These are phyloP conservation scores for Otatea glauca DNA, from an alignment of 176 grass and related monocot genomes.

Conservation along the genomic window DNA sequence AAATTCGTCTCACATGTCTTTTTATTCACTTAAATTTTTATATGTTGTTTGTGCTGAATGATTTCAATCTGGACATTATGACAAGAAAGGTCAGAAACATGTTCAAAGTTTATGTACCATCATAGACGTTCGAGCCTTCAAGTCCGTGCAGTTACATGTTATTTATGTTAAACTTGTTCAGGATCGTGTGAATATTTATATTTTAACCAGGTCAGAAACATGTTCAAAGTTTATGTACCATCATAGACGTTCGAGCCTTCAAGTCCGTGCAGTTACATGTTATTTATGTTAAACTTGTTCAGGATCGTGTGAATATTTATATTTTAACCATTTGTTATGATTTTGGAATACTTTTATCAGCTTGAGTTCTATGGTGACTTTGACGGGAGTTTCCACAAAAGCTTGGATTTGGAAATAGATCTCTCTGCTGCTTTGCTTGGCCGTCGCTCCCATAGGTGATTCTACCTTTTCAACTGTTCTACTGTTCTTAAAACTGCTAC, in stretches of 20 bases:
- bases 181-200: not conserved
- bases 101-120: no score
- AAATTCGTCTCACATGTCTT: not conserved
- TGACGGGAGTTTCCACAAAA: slow-evolving; percentile 96
- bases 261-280: not conserved
- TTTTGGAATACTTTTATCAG: slow-evolving; percentile 47
- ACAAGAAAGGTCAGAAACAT: slow-evolving; percentile 4
- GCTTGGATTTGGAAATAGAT: slow-evolving; percentile 88
- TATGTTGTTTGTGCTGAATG: not conserved
- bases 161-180: slow-evolving; percentile 10
- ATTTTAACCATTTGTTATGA: not conserved
- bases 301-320: not conserved
- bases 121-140: no score
- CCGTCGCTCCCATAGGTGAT: slow-evolving; percentile 82
- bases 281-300: slow-evolving; percentile 9
- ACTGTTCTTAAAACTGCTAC: not conserved
- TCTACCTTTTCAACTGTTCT: slow-evolving; percentile 6
- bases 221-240: not conserved
- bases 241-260: no score
- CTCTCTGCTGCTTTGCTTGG: slow-evolving; percentile 96
- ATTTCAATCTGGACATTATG: slow-evolving; percentile 5
- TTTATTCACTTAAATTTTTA: not conserved
- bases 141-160: not conserved
- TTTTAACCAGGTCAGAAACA: no score
- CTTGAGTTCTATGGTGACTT: slow-evolving; percentile 98